Percentiles rank a stretch among this genome's conserved stretches.
phyloP scores from a whole-genome alignment of 1,139 yeast species.

The Eremothecium gossypii region DNA sequence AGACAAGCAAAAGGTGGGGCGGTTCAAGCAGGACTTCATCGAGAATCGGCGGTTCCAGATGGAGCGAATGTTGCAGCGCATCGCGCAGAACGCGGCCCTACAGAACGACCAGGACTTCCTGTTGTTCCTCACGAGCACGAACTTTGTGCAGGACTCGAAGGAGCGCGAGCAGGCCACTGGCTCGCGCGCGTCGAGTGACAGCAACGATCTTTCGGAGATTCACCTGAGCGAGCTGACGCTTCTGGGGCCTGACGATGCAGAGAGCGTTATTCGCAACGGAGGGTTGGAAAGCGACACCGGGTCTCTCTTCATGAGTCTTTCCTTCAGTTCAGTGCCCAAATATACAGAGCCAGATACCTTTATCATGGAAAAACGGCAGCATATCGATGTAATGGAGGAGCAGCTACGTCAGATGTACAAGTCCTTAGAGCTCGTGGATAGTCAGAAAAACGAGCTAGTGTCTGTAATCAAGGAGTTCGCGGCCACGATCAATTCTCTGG shows the following conservation, averaged over 20 bases:
- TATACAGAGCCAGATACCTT: constrained; percentile 72
- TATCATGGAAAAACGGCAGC: constrained; percentile 59
- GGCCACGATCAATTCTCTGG: constrained; percentile 44
- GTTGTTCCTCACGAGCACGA: constrained; percentile 66
- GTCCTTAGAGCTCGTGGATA: constrained; percentile 64
- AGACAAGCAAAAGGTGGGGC: constrained; percentile 83
- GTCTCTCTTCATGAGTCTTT: constrained; percentile 23
- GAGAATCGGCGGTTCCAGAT: constrained; percentile 80
- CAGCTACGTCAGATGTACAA: constrained; percentile 63
- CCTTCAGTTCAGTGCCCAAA: constrained; percentile 37
- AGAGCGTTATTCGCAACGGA: constrained; percentile 22
- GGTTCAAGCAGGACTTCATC: constrained; percentile 79
- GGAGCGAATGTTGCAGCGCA: constrained; percentile 75
- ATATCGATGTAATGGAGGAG: constrained; percentile 62
- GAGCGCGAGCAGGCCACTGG: constrained; percentile 53
- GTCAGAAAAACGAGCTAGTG: constrained; percentile 68
- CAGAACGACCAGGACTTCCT: constrained; percentile 68
- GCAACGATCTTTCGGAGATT: constrained; percentile 37
- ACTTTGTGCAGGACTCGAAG: constrained; percentile 57
- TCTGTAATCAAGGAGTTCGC: constrained; percentile 58
- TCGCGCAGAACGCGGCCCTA: constrained; percentile 46
- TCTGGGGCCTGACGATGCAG: constrained; percentile 28
- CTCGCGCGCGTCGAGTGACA: constrained; percentile 41
- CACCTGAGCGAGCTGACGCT: constrained; percentile 27
- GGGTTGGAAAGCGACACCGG: constrained; percentile 27